phyloP scores from a whole-genome alignment of 2,329 filamentous ascomycete species.

The Dichotomopilus funicola region DNA sequence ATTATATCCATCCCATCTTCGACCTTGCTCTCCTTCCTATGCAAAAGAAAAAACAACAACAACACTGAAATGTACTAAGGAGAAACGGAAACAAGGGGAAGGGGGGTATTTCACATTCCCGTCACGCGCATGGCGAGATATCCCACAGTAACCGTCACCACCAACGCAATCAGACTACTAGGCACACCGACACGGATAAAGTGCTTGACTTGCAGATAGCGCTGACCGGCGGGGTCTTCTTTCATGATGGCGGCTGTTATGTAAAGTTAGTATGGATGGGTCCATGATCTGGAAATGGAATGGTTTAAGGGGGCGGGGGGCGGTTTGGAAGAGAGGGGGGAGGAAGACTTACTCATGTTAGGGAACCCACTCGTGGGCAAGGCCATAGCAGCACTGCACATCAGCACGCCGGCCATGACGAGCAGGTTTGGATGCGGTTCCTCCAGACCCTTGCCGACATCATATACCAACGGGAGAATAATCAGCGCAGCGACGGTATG shows the following conservation, averaged over 20 bases:
- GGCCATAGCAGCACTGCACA: slow-evolving; percentile 98
- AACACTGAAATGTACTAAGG: too few species aligned
- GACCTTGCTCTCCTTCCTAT: too few species aligned
- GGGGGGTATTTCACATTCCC: slow-evolving; percentile 26
- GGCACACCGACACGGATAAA: slow-evolving; percentile 93
- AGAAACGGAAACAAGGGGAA: too few species aligned
- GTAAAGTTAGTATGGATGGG: background rate
- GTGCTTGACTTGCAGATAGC: slow-evolving; percentile 87
- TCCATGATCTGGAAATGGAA: background rate
- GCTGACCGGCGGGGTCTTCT: slow-evolving; percentile 86
- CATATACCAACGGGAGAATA: slow-evolving; percentile 80
- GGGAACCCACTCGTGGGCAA: slow-evolving; percentile 94
- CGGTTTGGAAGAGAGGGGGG: background rate
- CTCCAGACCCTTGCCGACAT: slow-evolving; percentile 79
- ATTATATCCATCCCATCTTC: too few species aligned
- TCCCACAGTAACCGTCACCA: slow-evolving; percentile 79
- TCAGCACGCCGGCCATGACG: slow-evolving; percentile 90
- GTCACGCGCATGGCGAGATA: slow-evolving; percentile 78
- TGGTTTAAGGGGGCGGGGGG: too few species aligned
- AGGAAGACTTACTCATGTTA: slow-evolving; percentile 86
- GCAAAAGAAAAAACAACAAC: too few species aligned
- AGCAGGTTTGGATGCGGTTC: slow-evolving; percentile 89
- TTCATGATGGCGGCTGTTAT: slow-evolving; percentile 91
- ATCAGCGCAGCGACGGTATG: slow-evolving; percentile 96
- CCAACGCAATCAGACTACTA: slow-evolving; percentile 71